Evolutionary conservation across 2,329 filamentous ascomycete species (phyloP), one percentile per base, ranked within the genome.

Genomic region (Verticillium tricorpus): DNA sequence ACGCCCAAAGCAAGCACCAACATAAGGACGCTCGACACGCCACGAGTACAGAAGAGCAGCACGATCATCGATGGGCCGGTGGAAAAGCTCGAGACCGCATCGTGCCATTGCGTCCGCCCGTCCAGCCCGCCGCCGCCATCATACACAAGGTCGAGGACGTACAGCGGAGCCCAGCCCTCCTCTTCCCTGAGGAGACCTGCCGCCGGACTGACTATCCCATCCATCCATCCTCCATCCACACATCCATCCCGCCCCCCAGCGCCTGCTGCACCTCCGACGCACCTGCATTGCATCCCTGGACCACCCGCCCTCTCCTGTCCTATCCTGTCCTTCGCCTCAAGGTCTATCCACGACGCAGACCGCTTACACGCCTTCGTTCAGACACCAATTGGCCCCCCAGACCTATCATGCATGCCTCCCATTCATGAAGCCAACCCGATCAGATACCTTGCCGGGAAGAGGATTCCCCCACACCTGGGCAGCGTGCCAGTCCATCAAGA

Each of bases 331-430:
- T 52, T 19, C 45, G 45, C 45, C 45, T 52, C 45, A 14, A 52
- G n/a, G 45, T 52, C 72, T 69, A 73, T 71, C 71, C 72, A 72
- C 68, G 45, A 69, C 70, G 68, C 70, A 65, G 68, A 65, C 68
- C 69, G 69, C 70, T 73, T 70, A 72, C 73, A 69, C 69, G 69
- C 67, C 57, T 60, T 68, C 69, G 55, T 70, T 67, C 68, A 72
- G 72, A 70, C 72, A 74, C 74, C 73, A 62, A 77, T 77, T 76
- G 73, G 69, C 69, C 73, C 67, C 68, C 69, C 73, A 67, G 35
- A 69, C 67, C 72, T 75, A 78, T 75, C 73, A 82, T 82, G 80
- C 79, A 82, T 80, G 75, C 72, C 75, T 76, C 69, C 74, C 76
- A 76, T 74, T 73, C 72, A 75, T 75, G 74, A 74, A 73, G 68